These are phyloP conservation scores for Mucor sp. DNA, from an alignment of 371 early-diverging fungal species.

Conservation along the genomic window DNA sequence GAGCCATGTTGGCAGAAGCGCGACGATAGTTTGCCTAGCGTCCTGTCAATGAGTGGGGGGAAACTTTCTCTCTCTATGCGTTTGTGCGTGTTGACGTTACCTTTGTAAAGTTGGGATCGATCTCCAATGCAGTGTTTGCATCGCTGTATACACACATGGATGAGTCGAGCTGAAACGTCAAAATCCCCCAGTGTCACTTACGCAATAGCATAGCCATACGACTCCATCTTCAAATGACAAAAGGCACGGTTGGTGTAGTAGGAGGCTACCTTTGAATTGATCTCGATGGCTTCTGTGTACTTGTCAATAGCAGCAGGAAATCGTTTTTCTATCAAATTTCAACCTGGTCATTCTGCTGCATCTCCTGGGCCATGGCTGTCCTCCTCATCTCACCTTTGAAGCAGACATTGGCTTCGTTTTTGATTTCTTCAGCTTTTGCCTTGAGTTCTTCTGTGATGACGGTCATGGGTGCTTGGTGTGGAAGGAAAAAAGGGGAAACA, in stretches of 20 bases:
- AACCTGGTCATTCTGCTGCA: not conserved
- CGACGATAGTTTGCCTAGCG: conserved; percentile 83
- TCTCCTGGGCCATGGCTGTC: no score
- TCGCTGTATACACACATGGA: conserved; percentile 54
- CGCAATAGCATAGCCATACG: conserved; percentile 88
- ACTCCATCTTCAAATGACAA: conserved; percentile 85
- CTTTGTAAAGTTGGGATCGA: conserved; percentile 88
- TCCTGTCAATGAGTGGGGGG: not conserved
- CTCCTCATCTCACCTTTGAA: conserved; percentile 59
- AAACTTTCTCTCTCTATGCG: not conserved
- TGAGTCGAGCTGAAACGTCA: not conserved
- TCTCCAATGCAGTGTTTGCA: conserved; percentile 81
- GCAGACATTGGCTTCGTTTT: conserved; percentile 77
- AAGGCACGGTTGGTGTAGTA: conserved; percentile 94
- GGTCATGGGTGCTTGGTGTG: not conserved
- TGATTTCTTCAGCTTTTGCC: conserved; percentile 62
- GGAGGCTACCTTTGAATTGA: conserved; percentile 81
- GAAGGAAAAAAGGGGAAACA: not conserved
- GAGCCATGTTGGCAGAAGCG: conserved; percentile 85
- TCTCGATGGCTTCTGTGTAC: conserved; percentile 82
- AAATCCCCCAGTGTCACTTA: conserved; percentile 30
- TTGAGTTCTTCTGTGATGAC: conserved; percentile 46
- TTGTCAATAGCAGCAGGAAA: conserved; percentile 83
- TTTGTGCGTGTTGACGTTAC: conserved; percentile 26
- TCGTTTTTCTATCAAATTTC: conserved; percentile 48